phyloP scores from a whole-genome alignment of 345 rosid species.

The Sonneratia caseolaris region DNA sequence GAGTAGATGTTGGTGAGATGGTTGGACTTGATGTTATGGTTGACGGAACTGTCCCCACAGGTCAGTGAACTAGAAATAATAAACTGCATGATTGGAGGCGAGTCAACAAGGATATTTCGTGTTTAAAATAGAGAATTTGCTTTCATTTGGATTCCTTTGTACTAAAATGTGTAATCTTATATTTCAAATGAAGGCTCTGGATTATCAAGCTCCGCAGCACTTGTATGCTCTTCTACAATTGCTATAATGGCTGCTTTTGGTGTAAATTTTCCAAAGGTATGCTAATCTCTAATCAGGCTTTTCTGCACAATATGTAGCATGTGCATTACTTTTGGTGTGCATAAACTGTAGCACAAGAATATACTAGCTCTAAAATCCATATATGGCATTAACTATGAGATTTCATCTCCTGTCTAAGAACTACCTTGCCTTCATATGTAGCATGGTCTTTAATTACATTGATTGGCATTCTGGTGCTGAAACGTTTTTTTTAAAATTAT shows the following conservation, averaged over 20 bases:
- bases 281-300: not conserved
- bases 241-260: conserved; percentile 84
- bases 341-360: not conserved
- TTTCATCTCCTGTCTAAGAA: not conserved
- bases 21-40: conserved; percentile 83
- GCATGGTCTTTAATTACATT: not conserved
- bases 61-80: conserved; percentile 19
- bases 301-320: not conserved
- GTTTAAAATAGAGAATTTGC: not conserved
- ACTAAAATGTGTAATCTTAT: not conserved
- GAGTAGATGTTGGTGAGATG: conserved; percentile 49
- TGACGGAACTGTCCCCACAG: conserved; percentile 94
- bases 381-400: not conserved
- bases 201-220: conserved; percentile 88
- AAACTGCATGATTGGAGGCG: not conserved
- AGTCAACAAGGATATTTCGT: not conserved
- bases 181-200: conserved; percentile 60
- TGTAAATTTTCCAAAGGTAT: conserved; percentile 65
- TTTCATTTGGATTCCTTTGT: not conserved
- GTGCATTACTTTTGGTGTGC: not conserved
- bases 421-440: not conserved
- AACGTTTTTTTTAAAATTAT: not conserved
- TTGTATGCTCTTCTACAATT: conserved; percentile 89
- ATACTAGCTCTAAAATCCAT: not conserved
- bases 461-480: not conserved